Evolutionary conservation across 306 rosid genomes (phyloP).

Genomic region (Cicer pinnatifidum): DNA sequence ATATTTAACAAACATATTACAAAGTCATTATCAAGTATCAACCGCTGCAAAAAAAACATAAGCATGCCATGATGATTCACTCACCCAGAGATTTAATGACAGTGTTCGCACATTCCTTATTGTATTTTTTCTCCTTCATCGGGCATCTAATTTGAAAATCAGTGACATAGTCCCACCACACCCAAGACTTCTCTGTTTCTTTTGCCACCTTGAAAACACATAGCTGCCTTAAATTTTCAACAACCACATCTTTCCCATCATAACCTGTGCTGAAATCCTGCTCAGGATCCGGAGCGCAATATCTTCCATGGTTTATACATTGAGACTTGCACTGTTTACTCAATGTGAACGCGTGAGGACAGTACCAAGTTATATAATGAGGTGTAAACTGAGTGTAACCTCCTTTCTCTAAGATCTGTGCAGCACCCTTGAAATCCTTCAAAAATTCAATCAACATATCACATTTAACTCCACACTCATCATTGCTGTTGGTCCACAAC

Average conservation of each 20-base stretch:
- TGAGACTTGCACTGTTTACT: conserved; percentile 99
- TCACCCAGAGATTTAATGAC: conserved; percentile 81
- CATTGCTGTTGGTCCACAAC: conserved; percentile 97
- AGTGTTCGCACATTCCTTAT: conserved; percentile 71
- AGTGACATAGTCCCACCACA: conserved; percentile 94
- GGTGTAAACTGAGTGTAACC: conserved; percentile 93
- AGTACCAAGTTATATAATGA: conserved; percentile 96
- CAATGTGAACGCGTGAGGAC: conserved; percentile 88
- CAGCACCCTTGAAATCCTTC: conserved; percentile 94
- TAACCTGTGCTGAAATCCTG: conserved; percentile 91
- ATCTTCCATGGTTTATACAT: conserved; percentile 96
- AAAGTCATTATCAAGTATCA: conserved; percentile 13
- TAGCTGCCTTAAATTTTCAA: conserved; percentile 91
- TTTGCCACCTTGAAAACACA: conserved; percentile 88
- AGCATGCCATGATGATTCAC: conserved; percentile 30
- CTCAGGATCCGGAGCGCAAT: conserved; percentile 98
- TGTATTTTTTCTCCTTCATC: conserved; percentile 85
- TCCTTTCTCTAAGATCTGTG: conserved; percentile 94
- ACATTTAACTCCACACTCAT: conserved; percentile 95
- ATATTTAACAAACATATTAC: conserved; percentile 27
- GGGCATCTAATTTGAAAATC: conserved; percentile 97
- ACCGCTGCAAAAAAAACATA: conserved; percentile 15
- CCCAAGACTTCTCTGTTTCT: conserved; percentile 75
- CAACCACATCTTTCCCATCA: conserved; percentile 84
- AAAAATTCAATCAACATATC: conserved; percentile 93